A percentile compares a stretch with the other conserved stretches of the same genome.
Conservation (phyloP, 2,329 filamentous ascomycete genomes). For the Trichoderma citrinoviride region DNA sequence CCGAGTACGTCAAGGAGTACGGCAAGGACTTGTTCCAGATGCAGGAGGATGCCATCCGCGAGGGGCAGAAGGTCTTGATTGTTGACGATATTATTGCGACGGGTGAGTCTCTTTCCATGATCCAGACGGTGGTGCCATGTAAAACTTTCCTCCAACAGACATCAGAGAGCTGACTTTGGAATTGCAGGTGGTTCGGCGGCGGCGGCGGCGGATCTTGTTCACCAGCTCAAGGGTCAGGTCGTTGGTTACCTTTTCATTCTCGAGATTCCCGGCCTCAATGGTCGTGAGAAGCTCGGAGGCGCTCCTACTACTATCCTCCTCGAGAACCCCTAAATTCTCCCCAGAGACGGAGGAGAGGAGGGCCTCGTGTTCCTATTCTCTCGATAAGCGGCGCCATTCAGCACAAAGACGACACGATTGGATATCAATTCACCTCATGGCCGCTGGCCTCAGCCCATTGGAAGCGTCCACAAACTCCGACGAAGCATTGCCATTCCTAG, state of each 20-base stretch:
- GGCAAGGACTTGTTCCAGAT: conserved; percentile 95
- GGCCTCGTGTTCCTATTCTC: conserved; percentile 5
- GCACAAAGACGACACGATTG: not conserved
- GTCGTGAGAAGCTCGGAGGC: conserved; percentile 81
- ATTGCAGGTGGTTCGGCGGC: conserved; percentile 79
- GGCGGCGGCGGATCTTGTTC: conserved; percentile 82
- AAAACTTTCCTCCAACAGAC: not conserved
- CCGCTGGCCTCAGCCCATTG: not conserved
- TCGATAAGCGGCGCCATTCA: conserved; percentile 10
- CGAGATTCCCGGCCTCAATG: conserved; percentile 90
- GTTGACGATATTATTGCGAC: conserved; percentile 99
- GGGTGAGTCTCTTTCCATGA: conserved; percentile 57
- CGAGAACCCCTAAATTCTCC: conserved; percentile 43
- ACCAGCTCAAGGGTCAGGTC: conserved; percentile 80
- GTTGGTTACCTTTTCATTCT: conserved; percentile 93
- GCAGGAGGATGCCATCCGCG: conserved; percentile 79
- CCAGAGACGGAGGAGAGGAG: not conserved
- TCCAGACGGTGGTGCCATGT: not conserved
- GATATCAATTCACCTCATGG: not conserved
- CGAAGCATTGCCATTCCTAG: not conserved
- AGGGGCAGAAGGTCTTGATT: conserved; percentile 84
- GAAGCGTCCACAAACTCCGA: not conserved
- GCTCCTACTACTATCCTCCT: conserved; percentile 79
- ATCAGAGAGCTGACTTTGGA: not conserved
- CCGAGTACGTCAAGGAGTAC: conserved; percentile 92